Base-by-base conservation (phyloP, 176 grass and related monocot genomes). In the Carex scoparia region DNA sequence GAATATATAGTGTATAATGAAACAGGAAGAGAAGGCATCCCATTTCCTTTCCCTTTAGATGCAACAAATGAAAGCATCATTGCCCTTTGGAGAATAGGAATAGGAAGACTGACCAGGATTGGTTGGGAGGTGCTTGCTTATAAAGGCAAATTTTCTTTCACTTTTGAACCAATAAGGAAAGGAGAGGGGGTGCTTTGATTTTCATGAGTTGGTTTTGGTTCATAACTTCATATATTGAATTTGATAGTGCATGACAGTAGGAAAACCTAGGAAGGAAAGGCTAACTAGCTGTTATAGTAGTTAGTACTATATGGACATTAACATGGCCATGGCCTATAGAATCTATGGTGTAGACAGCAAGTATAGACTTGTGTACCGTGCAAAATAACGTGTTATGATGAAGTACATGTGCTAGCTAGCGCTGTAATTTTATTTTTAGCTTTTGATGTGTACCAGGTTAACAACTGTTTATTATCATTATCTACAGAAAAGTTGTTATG, bases 181-280 rank as follows among this genome's bases (percentile, higher is more conserved):
- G 68, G 57, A 55, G 35, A 37, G 19, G 8, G 18, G 28, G 32
- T 42, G 27, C 68, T 68, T 44, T 44, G 67, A 9, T 63, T 58
- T 65, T 65, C 8, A 77, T 65, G 7, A 76, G 48, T 51, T 55
- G 19, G 72, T 77, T 73, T 77, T 73, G 72, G 27, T 81, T 61
- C 48, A 72, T 38, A 38, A 49, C 12, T 81, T 61, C 48, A 72
- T 38, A 38, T 38, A 38, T 35, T 80, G 31, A 73, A 80, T 86
- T 67, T 86, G 85, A 86, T 54, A 75, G 69, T 73, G 73, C 72
- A 80, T 86, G 84, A 79, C 27, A 67, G 73, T 67, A 86, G 72
- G 77, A 68, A 78, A 27, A 57, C 53, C 58, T 67, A 65, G 31
- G 7, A 64, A 69, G 33, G 7, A 32, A 68, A 56, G 73, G 35